Percentiles rank a stretch among this genome's conserved stretches.
Evolutionary conservation across 2,329 filamentous ascomycete species (phyloP).

Genomic region (Emmonsiellopsis sp.): DNA sequence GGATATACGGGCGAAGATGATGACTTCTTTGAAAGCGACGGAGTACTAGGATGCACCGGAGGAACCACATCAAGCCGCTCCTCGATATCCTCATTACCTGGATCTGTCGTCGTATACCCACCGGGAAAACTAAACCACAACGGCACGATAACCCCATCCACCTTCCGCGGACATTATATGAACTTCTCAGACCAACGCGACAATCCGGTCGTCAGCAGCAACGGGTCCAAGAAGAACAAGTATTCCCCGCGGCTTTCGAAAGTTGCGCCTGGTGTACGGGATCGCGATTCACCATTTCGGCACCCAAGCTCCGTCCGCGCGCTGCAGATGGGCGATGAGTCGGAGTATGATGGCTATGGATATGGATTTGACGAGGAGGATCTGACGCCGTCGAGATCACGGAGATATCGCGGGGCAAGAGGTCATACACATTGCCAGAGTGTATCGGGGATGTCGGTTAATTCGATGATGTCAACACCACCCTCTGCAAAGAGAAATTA

Average conservation of each 20-base stretch:
- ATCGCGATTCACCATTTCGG: constrained; percentile 31
- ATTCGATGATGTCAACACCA: constrained; percentile 25
- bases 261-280: constrained; percentile 21
- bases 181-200: constrained; percentile 2
- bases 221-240: constrained; percentile 12
- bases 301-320: constrained; percentile 38
- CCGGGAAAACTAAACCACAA: constrained; percentile 15
- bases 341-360: constrained; percentile 22
- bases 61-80: constrained; percentile 31
- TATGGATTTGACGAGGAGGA: constrained; percentile 25
- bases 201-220: neutral
- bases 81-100: constrained; percentile 33
- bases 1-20: constrained; percentile 8
- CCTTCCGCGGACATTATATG: constrained; percentile 14
- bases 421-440: constrained; percentile 12
- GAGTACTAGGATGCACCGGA: constrained; percentile 15
- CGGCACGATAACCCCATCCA: constrained; percentile 12
- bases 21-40: constrained; percentile 19
- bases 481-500: constrained; percentile 25
- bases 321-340: constrained; percentile 24
- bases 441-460: constrained; percentile 22
- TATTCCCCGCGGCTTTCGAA: constrained; percentile 13
- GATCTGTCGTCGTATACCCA: constrained; percentile 28
- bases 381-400: constrained; percentile 26
- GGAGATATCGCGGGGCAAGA: constrained; percentile 11